A percentile compares a stretch with the other conserved stretches of the same genome.
Evolutionary conservation across 805 yeast species (phyloP).

Genomic region (Ogataea pini): DNA sequence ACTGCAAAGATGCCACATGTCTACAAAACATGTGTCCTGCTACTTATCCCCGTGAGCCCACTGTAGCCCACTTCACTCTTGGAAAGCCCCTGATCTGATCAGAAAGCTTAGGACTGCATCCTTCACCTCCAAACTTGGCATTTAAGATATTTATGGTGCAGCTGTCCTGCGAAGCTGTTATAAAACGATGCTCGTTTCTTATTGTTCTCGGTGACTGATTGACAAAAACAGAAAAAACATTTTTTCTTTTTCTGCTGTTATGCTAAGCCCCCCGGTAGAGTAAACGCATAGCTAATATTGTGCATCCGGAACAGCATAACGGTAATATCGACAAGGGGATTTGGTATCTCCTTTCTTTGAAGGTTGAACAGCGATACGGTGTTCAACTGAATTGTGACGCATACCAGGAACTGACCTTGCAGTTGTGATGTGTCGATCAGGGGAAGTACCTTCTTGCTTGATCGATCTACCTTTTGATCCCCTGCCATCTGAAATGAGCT

Average conservation of each 20-base stretch:
- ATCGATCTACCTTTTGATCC: too few relatives aligned
- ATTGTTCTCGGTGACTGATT: background rate
- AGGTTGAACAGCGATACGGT: background rate
- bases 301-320: background rate
- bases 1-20: background rate
- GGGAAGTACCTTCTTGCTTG: background rate
- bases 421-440: background rate
- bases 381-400: background rate
- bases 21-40: background rate
- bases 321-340: background rate
- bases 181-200: background rate
- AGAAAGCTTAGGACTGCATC: background rate
- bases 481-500: too few relatives aligned
- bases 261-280: background rate
- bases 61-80: background rate
- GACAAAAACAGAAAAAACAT: background rate
- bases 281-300: background rate
- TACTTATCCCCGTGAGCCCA: background rate
- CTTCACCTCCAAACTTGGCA: background rate
- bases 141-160: too few relatives aligned
- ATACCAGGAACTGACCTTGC: background rate
- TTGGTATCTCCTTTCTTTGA: background rate
- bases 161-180: too few relatives aligned
- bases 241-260: background rate
- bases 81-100: background rate